Percentiles rank a stretch among this genome's conserved stretches.
phyloP scores from a whole-genome alignment of 2,329 filamentous ascomycete genomes.

The Penicillium sp. region DNA sequence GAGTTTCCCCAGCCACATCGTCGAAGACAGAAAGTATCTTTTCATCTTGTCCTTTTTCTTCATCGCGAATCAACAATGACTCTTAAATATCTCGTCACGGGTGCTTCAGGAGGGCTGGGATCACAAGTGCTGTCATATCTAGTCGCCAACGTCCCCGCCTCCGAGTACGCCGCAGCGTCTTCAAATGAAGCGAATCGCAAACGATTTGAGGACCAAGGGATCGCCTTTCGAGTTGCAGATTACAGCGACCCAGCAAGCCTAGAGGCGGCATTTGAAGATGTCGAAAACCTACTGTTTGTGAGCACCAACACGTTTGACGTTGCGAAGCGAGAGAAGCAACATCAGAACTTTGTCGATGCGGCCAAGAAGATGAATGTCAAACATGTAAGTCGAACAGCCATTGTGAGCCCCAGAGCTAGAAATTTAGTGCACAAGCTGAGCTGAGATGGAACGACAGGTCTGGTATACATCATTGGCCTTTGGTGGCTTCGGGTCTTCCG shows the following conservation, averaged over 20 bases:
- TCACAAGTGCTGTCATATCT: constrained; percentile 30
- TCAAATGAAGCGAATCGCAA: constrained; percentile 40
- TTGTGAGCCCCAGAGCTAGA: no score
- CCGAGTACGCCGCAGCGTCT: constrained; percentile 47
- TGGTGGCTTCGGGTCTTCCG: constrained; percentile 39
- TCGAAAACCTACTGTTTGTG: constrained; percentile 53
- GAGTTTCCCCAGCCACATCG: no score
- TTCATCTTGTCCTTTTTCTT: not conserved
- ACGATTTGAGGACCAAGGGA: constrained; percentile 38
- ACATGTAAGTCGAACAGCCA: constrained; percentile 35
- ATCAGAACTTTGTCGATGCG: constrained; percentile 48
- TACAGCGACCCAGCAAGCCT: constrained; percentile 47
- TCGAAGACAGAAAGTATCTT: not conserved
- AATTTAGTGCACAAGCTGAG: no score
- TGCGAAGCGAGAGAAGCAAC: constrained; percentile 43
- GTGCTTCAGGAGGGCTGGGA: constrained; percentile 35
- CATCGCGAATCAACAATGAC: constrained; percentile 16
- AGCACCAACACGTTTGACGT: constrained; percentile 49
- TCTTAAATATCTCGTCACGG: constrained; percentile 36
- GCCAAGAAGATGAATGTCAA: constrained; percentile 48
- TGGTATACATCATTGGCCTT: constrained; percentile 58
- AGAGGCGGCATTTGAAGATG: constrained; percentile 44
- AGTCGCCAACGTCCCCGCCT: constrained; percentile 31
- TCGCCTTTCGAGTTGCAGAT: constrained; percentile 47
- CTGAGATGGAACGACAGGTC: constrained; percentile 27